Evolutionary conservation across 2,329 filamentous ascomycete genomes (phyloP), one percentile per base, ranked within the genome.

Genomic region (Ceratocystiopsis sp.): DNA sequence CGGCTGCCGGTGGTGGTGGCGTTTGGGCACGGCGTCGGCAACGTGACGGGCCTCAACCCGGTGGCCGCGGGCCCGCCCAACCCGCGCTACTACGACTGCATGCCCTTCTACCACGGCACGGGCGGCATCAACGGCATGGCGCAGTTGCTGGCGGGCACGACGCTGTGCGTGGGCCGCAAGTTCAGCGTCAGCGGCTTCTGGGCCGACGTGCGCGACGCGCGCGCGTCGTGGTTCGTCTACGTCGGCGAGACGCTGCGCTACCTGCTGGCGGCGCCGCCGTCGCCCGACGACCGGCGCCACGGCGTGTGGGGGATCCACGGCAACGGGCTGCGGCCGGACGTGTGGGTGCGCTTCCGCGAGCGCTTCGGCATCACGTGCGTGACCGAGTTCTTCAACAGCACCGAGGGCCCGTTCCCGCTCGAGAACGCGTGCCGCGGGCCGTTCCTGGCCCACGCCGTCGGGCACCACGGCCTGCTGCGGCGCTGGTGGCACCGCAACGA

Each of bases 191-290:
- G 73, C 0, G 66, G 66, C 16, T 86, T 87, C 64, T 86, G 82
- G 81, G 59, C 61, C 32, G 82, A 87, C 48, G 65, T 85, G 17
- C 71, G 76, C 38, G 78, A 78, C 45, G 78, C 75, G 0, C 60
- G 69, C 14, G 73, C 81, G 1, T 85, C 80, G 0, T 71, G 73
- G 53, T 82, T 86, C 50, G 73, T 81, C 16, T 87, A 87, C 53
- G 82, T 87, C 3, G 82, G 82, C 52, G 82, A 87, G 56, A 84
- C 79, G 0, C 72, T 81, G 8, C 71, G 82, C 0, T 87, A 86
- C 51, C 66, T 87, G 1, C 67, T 86, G 13, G 75, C 80, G 1
- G 71, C 72, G 2, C 79, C 80, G 2, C 71, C 73, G 0, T 72
- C 69, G n/a, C 4, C 73, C 0, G 65, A 73, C 8, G 77, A 81